Evolutionary conservation across 306 rosid genomes (phyloP), one percentile per base, ranked within the genome.

Genomic region (Lathyrus tuberosus): DNA sequence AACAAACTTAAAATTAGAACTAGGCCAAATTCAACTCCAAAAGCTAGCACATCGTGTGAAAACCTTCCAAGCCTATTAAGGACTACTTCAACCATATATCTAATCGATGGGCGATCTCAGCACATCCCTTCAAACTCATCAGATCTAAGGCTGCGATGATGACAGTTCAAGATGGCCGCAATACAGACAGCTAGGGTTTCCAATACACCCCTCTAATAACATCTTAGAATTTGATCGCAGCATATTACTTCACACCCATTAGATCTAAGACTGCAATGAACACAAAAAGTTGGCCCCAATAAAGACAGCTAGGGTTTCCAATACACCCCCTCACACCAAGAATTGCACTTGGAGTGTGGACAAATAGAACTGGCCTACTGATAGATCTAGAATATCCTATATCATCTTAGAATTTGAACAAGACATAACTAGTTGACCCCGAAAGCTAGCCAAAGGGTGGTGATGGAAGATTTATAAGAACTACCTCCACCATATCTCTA

Each of bases 11-110:
- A 42, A 59, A 59, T 33, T 33, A n/a, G 14, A 42, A 33, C 62
- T 13, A 6, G 17, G 17, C 62, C 40, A 26, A 26, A 57, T 24
- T 26, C 40, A 59, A 33, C 24, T n/a, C 22, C 24, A n/a, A 33
- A 59, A 31, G 42, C 24, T 30, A 15, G 42, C 13, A n/a, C 43
- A 31, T n/a, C 13, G 3, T 12, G 65, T 33, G 65, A 59, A 6
- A 30, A 59, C 6, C 24, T 0, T 22, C 65, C 14, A 4, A 59
- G 65, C 65, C 42, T 59, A 6, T 14, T 33, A 59, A 59, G 43
- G 26, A 59, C 65, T 59, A 59, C 44, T 59, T 59, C 24, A 15
- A 59, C 63, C 38, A 57, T 28, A 26, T 30, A 22, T 28, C 11
- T 13, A 30, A 14, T 57, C 4, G 63, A 57, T 57, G 18, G 6